phyloP scores from a whole-genome alignment of 1,139 yeast genomes.

The Protomyces lactucae-debilis region DNA sequence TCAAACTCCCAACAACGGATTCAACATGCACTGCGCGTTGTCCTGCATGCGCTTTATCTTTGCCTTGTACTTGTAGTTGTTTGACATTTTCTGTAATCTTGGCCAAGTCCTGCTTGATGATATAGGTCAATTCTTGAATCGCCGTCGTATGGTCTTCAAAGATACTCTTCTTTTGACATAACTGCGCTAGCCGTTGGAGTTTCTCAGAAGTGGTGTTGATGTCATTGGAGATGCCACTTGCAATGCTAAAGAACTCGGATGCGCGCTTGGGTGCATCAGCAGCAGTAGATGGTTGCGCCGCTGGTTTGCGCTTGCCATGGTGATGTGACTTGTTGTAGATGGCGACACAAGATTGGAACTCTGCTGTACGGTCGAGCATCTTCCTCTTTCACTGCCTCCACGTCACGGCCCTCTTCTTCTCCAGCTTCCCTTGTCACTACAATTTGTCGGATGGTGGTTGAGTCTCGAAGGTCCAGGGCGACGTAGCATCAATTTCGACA shows the following conservation, averaged over 20 bases:
- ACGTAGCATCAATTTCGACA: not conserved
- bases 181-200: conserved; percentile 67
- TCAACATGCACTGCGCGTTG: conserved; percentile 70
- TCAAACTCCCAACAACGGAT: conserved; percentile 79
- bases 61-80: conserved; percentile 54
- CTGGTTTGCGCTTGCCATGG: conserved; percentile 44
- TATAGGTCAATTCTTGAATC: conserved; percentile 84
- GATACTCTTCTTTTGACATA: conserved; percentile 87
- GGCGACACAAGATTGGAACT: conserved; percentile 78
- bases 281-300: conserved; percentile 41
- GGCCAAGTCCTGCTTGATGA: conserved; percentile 88
- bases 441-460: not conserved
- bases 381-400: no score
- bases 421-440: no score
- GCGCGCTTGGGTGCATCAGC: conserved; percentile 28
- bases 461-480: not conserved
- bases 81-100: conserved; percentile 74
- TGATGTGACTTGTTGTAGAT: conserved; percentile 40
- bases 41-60: conserved; percentile 42
- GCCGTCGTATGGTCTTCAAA: conserved; percentile 94
- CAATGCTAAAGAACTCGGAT: conserved; percentile 67
- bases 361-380: conserved; percentile 61
- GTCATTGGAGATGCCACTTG: conserved; percentile 80
- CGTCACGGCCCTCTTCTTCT: no score
- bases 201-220: conserved; percentile 83